A percentile compares a stretch with the other conserved stretches of the same genome.
Evolutionary conservation across 2,329 filamentous ascomycete species (phyloP).

Genomic region (Colletotrichum sp.): DNA sequence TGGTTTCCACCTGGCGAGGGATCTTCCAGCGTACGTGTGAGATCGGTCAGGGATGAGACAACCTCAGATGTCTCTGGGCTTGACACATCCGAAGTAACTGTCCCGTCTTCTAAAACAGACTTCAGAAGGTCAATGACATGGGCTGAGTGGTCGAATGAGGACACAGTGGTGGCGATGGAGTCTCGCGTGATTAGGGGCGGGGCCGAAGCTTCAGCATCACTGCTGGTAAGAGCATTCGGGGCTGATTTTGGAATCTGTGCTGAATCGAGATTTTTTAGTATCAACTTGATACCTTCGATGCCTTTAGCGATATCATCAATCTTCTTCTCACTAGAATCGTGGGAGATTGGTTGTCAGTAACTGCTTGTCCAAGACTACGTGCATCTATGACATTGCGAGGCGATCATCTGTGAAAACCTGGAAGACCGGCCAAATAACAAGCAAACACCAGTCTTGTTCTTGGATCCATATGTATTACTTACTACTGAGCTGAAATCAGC

Average conservation of each 20-base stretch:
- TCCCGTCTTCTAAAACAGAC: background rate
- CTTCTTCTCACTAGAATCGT: background rate
- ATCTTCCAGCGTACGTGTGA: background rate
- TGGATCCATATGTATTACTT: background rate
- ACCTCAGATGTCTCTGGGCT: background rate
- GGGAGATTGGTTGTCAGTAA: background rate
- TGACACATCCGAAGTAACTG: background rate
- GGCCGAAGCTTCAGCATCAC: background rate
- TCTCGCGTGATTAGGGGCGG: background rate
- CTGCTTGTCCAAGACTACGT: background rate
- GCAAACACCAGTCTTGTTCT: background rate
- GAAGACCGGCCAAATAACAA: background rate
- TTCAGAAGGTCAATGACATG: slow-evolving; percentile 39
- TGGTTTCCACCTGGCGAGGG: background rate
- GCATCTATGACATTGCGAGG: background rate
- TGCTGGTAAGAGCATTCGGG: no score
- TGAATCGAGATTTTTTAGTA: background rate
- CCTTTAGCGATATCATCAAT: background rate
- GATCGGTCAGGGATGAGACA: background rate
- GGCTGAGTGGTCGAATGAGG: slow-evolving; percentile 34
- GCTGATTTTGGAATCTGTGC: background rate
- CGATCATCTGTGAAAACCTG: background rate
- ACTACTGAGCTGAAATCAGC: slow-evolving; percentile 42
- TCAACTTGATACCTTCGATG: background rate
- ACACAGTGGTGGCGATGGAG: background rate